phyloP scores from a whole-genome alignment of 2,329 filamentous ascomycete genomes.

The Sporothrix inflata region DNA sequence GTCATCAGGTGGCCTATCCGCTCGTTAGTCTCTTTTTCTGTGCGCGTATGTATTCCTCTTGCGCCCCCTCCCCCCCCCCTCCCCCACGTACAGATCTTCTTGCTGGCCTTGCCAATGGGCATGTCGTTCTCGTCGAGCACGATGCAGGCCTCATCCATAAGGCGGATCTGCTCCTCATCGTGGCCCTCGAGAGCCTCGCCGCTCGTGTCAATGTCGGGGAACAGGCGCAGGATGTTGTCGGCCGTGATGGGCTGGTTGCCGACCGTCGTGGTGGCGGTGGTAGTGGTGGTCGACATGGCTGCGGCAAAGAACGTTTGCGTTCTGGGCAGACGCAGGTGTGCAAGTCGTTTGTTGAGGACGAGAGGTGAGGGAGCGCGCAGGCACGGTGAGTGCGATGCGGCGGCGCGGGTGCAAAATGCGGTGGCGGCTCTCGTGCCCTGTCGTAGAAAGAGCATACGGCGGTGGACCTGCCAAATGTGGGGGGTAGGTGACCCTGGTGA shows the following conservation, averaged over 20 bases:
- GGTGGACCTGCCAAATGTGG: slow-evolving; percentile 11
- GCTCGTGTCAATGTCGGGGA: slow-evolving; percentile 77
- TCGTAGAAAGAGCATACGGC: slow-evolving; percentile 21
- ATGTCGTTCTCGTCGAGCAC: slow-evolving; percentile 89
- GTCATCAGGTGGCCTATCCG: slow-evolving; percentile 89
- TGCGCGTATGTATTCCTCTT: not conserved
- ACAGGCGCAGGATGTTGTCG: slow-evolving; percentile 82
- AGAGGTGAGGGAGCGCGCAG: slow-evolving; percentile 3
- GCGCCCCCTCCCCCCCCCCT: not conserved
- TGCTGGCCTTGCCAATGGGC: slow-evolving; percentile 94
- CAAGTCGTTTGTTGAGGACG: slow-evolving; percentile 5
- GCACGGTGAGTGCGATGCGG: not conserved
- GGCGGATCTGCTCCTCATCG: slow-evolving; percentile 93
- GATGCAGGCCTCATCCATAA: slow-evolving; percentile 99
- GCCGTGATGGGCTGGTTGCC: slow-evolving; percentile 72
- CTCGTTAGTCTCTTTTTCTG: not conserved
- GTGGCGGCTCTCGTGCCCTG: slow-evolving; percentile 23
- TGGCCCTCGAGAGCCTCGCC: slow-evolving; percentile 82
- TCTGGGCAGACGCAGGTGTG: not conserved
- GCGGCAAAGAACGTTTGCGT: not conserved
- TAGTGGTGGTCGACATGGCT: slow-evolving; percentile 32
- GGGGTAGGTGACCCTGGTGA: not conserved
- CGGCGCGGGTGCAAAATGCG: slow-evolving; percentile 8
- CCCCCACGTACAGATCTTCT: slow-evolving; percentile 84
- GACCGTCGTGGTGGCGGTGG: slow-evolving; percentile 49